Base-by-base conservation (phyloP, 352 stramenopile genomes). In the Pythium brachiatum region DNA sequence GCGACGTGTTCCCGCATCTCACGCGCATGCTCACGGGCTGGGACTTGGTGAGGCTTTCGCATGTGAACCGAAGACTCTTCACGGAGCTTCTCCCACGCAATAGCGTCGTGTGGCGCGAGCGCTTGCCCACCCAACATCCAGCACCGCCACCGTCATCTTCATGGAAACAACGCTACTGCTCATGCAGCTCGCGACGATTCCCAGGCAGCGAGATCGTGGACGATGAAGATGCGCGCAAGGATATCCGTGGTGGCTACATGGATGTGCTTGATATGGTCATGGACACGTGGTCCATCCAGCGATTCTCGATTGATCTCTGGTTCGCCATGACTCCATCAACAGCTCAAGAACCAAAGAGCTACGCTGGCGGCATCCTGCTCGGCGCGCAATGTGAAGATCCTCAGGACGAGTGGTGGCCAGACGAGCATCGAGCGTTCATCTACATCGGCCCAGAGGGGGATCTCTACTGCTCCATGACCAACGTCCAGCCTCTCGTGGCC, bases 341-440 rank as follows among this genome's bases (percentile, higher is more conserved):
- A 2, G 5, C 18, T 18, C 27, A 27, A 2, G n/a, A 50, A 9
- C 12, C 16, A 9, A 26, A 26, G 2, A 11, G 44, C 9, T 54
- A 39, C 23, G 11, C 53, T 26, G 56, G 56, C 4, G 56, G 56
- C 15, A 15, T 62, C 2, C 16, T 62, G 20, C 43, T 62, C 15
- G 56, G 56, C 13, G 56, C 56, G 20, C 56, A 62, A 21, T 54
- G 29, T 4, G 56, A 62, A 54, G 44, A 62, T 23, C 53, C 29
- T 36, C 32, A 54, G 32, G 56, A 62, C 56, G 56, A 62, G 44
- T 62, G 32, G 43, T 32, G 3, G 31, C 56, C 56, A 1, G 44
- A 56, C 15, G 23, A 11, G 1, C 26, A 48, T 25, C 15, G 16
- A 11, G 11, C 16, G 16, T 62, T 62, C 25, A 29, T 55, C 13